phyloP scores from a whole-genome alignment of 2,329 filamentous ascomycete species.

The Penicillium italicum region DNA sequence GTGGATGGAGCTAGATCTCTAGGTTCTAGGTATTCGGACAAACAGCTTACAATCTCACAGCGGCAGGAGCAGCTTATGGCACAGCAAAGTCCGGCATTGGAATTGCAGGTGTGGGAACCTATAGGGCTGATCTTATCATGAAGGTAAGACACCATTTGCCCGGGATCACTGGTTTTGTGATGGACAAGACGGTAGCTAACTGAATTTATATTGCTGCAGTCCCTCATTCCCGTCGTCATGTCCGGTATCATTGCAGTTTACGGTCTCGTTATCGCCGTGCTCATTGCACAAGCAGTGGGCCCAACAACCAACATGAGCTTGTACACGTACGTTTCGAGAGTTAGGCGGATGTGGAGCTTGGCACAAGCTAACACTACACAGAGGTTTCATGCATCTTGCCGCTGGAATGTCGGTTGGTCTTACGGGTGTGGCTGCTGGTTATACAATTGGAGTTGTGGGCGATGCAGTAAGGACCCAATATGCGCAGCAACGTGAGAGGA shows the following conservation, averaged over 20 bases:
- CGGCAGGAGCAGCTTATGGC: constrained; percentile 63
- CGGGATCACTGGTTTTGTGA: neutral
- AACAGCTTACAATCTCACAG: constrained; percentile 40
- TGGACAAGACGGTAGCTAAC: constrained; percentile 18
- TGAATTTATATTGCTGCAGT: constrained; percentile 31
- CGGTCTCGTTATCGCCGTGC: constrained; percentile 90
- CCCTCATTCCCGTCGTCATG: constrained; percentile 67
- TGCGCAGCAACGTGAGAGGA: neutral
- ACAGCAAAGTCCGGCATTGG: constrained; percentile 67
- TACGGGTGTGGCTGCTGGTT: constrained; percentile 88
- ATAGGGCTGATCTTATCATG: constrained; percentile 65
- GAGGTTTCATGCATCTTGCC: constrained; percentile 89
- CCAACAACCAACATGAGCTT: constrained; percentile 72
- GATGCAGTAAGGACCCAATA: constrained; percentile 62
- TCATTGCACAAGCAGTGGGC: constrained; percentile 85
- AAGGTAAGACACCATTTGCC: constrained; percentile 47
- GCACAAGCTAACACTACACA: constrained; percentile 36
- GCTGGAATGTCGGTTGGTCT: constrained; percentile 88
- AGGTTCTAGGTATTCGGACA: constrained; percentile 3
- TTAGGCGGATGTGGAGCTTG: constrained; percentile 12
- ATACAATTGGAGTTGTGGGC: constrained; percentile 92
- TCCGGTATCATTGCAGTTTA: constrained; percentile 99
- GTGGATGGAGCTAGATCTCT: neutral
- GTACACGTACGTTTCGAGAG: constrained; percentile 62
- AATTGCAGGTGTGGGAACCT: constrained; percentile 64